These are phyloP conservation scores for Zasmidium citrigriseum DNA, from an alignment of 2,329 filamentous ascomycete genomes.

Conservation along the genomic window DNA sequence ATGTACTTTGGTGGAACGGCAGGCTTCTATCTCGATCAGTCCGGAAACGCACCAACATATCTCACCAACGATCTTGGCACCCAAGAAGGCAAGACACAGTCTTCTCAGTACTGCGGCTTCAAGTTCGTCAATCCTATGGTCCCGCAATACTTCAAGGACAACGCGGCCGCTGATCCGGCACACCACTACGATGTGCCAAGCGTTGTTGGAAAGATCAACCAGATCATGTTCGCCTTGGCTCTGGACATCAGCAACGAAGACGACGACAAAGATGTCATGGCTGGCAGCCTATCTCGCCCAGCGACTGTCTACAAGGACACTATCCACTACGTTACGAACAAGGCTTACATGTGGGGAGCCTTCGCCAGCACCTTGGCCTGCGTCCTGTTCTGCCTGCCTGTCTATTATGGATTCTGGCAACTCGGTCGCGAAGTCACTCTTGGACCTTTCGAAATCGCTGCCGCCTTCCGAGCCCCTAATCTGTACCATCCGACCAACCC, in stretches of 20 bases:
- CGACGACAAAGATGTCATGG: constrained; percentile 12
- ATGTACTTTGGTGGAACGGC: constrained; percentile 9
- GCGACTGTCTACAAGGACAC: constrained; percentile 18
- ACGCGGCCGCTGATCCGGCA: constrained; percentile 5
- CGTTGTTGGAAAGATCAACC: constrained; percentile 21
- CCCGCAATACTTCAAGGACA: constrained; percentile 4
- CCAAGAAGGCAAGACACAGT: constrained; percentile 1
- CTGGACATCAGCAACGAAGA: constrained; percentile 19
- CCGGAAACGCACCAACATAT: constrained; percentile 17
- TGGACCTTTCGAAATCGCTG: constrained; percentile 38
- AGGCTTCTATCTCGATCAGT: constrained; percentile 12
- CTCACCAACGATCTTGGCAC: constrained; percentile 14
- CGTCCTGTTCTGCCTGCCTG: constrained; percentile 35
- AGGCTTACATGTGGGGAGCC: constrained; percentile 33
- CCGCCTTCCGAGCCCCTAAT: constrained; percentile 35
- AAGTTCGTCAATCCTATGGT: constrained; percentile 16
- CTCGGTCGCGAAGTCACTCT: constrained; percentile 38
- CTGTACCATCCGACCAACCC: constrained; percentile 12
- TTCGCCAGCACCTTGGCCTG: constrained; percentile 34
- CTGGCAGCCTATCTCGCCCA: constrained; percentile 6
- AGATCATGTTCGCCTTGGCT: constrained; percentile 24
- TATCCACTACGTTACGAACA: constrained; percentile 33
- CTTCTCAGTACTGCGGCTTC: constrained; percentile 17
- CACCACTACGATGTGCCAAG: constrained; percentile 12
- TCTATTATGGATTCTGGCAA: constrained; percentile 40